Evolutionary conservation across 2,329 filamentous ascomycete genomes (phyloP), one percentile per base, ranked within the genome.

Genomic region (Claviceps sp.): DNA sequence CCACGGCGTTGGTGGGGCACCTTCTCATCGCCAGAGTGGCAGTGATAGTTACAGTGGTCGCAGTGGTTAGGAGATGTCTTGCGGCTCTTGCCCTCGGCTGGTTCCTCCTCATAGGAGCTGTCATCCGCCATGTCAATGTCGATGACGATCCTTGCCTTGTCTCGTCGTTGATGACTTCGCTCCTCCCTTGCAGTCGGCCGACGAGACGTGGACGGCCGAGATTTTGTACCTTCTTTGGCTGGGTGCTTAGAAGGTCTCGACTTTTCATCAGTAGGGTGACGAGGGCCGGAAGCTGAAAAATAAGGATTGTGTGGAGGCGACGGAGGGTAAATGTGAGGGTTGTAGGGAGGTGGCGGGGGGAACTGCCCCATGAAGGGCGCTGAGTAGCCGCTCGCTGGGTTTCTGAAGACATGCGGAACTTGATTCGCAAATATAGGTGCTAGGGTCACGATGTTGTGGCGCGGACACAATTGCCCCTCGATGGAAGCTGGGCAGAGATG

Each of bases 271-370:
- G 9, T 8, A 1, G 26, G 11, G 3, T 34, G 30, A 11, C 30
- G 9, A 34, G 30, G 30, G 3, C 9, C 1, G 30, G 30, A 34
- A 34, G 30, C 9, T 34, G 30, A 11, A 34, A 11, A 34, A 34
- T 34, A 2, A 9, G 26, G 26, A 7, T 30, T 30, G 1, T 30
- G 26, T 9, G 26, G 30, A 9, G 30, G 30, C 8, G 30, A 9
- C 9, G 30, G 61, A 22, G 63, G 62, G 16, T 58, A 60, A 4
- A 61, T 59, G 14, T 62, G 61, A 47, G 60, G 56, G 55, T 26
- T 26, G 24, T 26, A 26, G 24, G 59, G 57, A n/a, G 70, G 70
- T 38, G 70, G 70, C 22, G 67, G 71, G 51, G 68, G 74, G 37
- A 71, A 62, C 56, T 67, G 57, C 52, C 47, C 24, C 4, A 63